Percentiles rank a stretch among this genome's conserved stretches.
phyloP scores from a whole-genome alignment of 1,284 basidiomycete genomes.

The Tylopilus sp. region DNA sequence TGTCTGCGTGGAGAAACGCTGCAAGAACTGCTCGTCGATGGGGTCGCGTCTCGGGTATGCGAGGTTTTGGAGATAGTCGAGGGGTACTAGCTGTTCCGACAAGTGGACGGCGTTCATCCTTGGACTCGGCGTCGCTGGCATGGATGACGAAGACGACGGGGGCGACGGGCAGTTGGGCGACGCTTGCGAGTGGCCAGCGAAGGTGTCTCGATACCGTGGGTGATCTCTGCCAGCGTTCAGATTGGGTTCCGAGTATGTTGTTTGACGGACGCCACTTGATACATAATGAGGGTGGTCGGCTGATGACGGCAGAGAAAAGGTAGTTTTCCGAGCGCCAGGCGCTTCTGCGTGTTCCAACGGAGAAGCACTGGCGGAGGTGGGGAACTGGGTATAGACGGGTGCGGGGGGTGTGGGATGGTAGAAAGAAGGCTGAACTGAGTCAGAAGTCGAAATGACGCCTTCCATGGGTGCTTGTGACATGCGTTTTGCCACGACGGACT shows the following conservation, averaged over 20 bases:
- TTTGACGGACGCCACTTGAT: conserved; percentile 28
- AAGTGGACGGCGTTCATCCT: conserved; percentile 27
- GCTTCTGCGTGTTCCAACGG: conserved; percentile 28
- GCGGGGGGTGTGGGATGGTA: conserved; percentile 24
- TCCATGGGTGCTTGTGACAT: conserved; percentile 37
- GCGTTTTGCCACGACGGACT: conserved; percentile 37
- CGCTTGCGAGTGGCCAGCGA: not conserved
- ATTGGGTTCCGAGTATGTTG: conserved; percentile 37
- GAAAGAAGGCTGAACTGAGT: conserved; percentile 27
- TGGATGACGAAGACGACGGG: conserved; percentile 31
- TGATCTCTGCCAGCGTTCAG: conserved; percentile 21
- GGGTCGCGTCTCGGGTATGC: conserved; percentile 54
- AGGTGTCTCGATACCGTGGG: conserved; percentile 21
- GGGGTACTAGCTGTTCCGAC: conserved; percentile 51
- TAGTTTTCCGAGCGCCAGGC: conserved; percentile 22
- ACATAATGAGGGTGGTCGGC: conserved; percentile 24
- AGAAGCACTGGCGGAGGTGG: conserved; percentile 31
- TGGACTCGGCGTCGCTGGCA: conserved; percentile 35
- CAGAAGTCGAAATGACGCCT: conserved; percentile 24
- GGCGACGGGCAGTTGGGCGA: conserved; percentile 28
- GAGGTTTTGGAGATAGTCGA: conserved; percentile 56
- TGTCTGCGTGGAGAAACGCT: conserved; percentile 44
- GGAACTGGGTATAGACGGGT: conserved; percentile 34
- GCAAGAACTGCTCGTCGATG: conserved; percentile 55
- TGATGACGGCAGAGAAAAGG: conserved; percentile 34